Evolutionary conservation across 106 monocot genomes (phyloP).

Genomic region (Agapanthus africanus): DNA sequence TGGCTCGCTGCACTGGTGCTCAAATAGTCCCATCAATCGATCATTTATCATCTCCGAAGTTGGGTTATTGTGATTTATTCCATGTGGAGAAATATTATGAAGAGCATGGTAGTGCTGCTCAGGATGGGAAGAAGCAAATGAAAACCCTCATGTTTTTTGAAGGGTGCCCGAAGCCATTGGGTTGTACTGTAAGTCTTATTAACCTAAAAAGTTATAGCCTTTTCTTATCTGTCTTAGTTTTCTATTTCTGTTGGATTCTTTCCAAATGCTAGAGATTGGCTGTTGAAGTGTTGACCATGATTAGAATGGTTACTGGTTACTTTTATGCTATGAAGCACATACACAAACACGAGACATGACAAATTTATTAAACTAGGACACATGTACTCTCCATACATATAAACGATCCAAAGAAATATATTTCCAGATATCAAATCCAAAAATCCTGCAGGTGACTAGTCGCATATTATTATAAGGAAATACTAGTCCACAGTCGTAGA

Average conservation of each 20-base stretch:
- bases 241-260: neutral
- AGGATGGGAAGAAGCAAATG: constrained; percentile 44
- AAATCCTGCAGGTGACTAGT: too few species aligned
- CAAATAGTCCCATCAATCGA: constrained; percentile 83
- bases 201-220: neutral
- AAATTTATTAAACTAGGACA: too few species aligned
- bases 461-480: too few species aligned
- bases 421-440: too few species aligned
- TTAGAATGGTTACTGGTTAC: neutral
- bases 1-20: constrained; percentile 88
- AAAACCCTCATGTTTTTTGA: constrained; percentile 93
- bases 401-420: too few species aligned
- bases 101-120: constrained; percentile 58
- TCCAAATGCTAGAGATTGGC: neutral
- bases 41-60: constrained; percentile 52
- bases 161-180: constrained; percentile 81
- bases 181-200: constrained; percentile 70
- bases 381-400: too few species aligned
- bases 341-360: too few species aligned
- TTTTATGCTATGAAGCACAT: too few species aligned
- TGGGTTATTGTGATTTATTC: constrained; percentile 74
- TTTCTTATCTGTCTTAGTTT: neutral
- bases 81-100: constrained; percentile 81
- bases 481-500: too few species aligned
- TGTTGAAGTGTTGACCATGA: neutral